Percentiles rank a stretch among this genome's conserved stretches.
phyloP scores from a whole-genome alignment of 331 rosid genomes.

The Acacia concinna region DNA sequence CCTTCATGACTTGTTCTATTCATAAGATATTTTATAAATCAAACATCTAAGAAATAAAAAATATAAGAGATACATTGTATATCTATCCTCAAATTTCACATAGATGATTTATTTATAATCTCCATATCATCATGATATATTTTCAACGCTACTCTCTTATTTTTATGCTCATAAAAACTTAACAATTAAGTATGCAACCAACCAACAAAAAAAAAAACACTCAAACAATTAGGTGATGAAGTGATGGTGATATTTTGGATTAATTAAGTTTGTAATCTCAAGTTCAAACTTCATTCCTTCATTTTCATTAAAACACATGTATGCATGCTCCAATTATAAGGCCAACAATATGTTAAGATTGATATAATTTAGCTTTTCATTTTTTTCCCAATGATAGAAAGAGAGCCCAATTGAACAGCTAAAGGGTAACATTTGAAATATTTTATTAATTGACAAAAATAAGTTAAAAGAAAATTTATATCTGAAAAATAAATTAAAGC shows the following conservation, averaged over 20 bases:
- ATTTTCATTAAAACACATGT: no score
- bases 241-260: background rate
- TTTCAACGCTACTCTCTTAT: background rate
- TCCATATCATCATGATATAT: background rate
- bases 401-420: background rate
- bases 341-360: background rate
- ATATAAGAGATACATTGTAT: no score
- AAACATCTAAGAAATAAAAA: no score
- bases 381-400: background rate
- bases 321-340: background rate
- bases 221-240: background rate
- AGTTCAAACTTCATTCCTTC: background rate
- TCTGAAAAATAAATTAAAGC: background rate
- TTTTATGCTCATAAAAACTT: background rate
- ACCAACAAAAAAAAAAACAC: no score
- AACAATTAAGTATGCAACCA: background rate
- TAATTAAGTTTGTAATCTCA: background rate
- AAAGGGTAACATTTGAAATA: background rate
- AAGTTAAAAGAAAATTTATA: background rate
- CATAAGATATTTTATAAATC: no score
- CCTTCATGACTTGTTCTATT: no score
- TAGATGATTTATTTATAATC: background rate
- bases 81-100: background rate
- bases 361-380: background rate
- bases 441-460: background rate